These are phyloP conservation scores for Penicillium verrucosum DNA, from an alignment of 2,329 filamentous ascomycete genomes.

Conservation along the genomic window DNA sequence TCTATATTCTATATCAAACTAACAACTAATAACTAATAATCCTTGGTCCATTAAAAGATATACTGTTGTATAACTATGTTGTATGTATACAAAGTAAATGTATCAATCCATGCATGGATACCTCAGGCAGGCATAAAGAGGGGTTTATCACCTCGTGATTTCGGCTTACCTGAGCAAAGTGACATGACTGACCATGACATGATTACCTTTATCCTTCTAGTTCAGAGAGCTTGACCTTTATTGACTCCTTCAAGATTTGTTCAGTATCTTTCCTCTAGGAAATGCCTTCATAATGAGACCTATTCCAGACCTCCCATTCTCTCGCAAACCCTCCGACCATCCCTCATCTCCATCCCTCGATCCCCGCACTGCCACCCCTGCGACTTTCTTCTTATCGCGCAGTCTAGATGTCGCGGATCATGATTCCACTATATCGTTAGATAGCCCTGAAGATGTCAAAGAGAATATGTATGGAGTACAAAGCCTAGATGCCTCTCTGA, in stretches of 20 bases:
- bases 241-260: not conserved
- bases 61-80: too few relatives aligned
- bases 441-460: conserved; percentile 27
- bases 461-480: conserved; percentile 57
- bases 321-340: conserved; percentile 36
- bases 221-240: not conserved
- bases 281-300: conserved; percentile 36
- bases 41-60: too few relatives aligned
- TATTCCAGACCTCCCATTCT: conserved; percentile 34
- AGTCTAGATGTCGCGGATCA: conserved; percentile 45
- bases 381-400: conserved; percentile 59
- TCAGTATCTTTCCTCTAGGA: not conserved
- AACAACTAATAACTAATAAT: not conserved
- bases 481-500: conserved; percentile 54
- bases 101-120: not conserved
- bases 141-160: conserved; percentile 12
- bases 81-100: too few relatives aligned
- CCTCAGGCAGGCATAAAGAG: conserved; percentile 4
- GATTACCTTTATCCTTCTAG: not conserved
- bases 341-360: conserved; percentile 32
- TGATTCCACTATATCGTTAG: conserved; percentile 34
- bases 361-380: conserved; percentile 44
- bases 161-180: conserved; percentile 5
- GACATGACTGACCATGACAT: conserved; percentile 5
- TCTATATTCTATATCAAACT: not conserved